These are phyloP conservation scores for Fusarium caatingaense DNA, from an alignment of 2,329 filamentous ascomycete genomes.

Conservation along the genomic window DNA sequence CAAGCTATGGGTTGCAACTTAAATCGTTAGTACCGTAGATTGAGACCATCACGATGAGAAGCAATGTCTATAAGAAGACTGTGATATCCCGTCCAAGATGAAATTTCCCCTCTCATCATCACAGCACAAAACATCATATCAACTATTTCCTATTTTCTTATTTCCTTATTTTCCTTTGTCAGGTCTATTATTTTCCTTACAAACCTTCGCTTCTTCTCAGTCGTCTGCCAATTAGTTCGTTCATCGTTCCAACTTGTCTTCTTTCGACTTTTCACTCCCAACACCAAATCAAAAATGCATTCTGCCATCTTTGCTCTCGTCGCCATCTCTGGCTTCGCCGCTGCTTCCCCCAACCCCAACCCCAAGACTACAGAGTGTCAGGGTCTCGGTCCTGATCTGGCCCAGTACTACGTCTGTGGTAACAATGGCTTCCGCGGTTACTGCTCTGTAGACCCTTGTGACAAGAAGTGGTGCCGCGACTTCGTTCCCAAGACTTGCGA, in stretches of 20 bases:
- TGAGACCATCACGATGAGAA: background rate
- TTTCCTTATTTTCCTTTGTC: conserved; percentile 37
- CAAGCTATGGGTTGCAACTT: background rate
- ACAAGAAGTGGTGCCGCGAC: conserved; percentile 26
- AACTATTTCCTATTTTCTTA: conserved; percentile 3
- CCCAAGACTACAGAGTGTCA: conserved; percentile 24
- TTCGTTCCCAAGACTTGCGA: conserved; percentile 25
- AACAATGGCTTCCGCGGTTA: conserved; percentile 31
- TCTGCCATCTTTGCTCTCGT: conserved; percentile 29
- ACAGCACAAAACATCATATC: conserved; percentile 30
- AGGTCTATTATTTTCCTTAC: conserved; percentile 32
- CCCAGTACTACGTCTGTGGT: conserved; percentile 21
- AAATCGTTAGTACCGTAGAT: background rate
- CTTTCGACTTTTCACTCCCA: background rate
- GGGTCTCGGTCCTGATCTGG: conserved; percentile 10
- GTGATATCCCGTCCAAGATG: background rate
- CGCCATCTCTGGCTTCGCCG: conserved; percentile 22
- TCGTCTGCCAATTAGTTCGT: conserved; percentile 16
- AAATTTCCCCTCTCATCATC: conserved; percentile 27
- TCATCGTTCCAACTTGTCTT: background rate
- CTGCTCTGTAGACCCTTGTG: conserved; percentile 27
- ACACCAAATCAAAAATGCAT: conserved; percentile 28
- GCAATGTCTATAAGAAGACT: conserved; percentile 18
- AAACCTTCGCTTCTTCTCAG: conserved; percentile 34
- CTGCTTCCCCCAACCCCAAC: conserved; percentile 17